These are phyloP conservation scores for Fusarium sp. DNA, from an alignment of 2,329 filamentous ascomycete genomes.

Conservation along the genomic window DNA sequence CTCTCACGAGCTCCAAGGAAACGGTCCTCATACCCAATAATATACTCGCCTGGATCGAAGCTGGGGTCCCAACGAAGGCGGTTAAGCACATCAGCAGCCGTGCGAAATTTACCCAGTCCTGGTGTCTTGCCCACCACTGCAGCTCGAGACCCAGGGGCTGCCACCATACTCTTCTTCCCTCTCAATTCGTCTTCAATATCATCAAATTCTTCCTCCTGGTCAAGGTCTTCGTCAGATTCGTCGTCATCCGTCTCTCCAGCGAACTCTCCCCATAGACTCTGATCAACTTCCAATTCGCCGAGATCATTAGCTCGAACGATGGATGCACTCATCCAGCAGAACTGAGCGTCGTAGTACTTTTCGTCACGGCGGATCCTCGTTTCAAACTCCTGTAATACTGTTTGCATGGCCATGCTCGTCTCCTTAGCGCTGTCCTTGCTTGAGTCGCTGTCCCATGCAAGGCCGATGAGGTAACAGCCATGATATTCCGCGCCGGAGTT, in stretches of 20 bases:
- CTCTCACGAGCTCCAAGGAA: slow-evolving; percentile 67
- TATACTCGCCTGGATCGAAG: slow-evolving; percentile 62
- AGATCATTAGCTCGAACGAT: slow-evolving; percentile 54
- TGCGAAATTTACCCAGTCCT: slow-evolving; percentile 61
- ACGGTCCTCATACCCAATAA: slow-evolving; percentile 71
- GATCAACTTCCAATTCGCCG: slow-evolving; percentile 58
- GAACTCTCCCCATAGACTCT: slow-evolving; percentile 59
- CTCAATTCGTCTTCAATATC: slow-evolving; percentile 4
- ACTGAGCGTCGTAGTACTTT: slow-evolving; percentile 61
- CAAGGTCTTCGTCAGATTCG: slow-evolving; percentile 56
- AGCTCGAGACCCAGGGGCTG: slow-evolving; percentile 17
- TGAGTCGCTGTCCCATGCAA: slow-evolving; percentile 53
- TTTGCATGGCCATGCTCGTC: slow-evolving; percentile 57
- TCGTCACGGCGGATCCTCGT: slow-evolving; percentile 57
- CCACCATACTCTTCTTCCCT: slow-evolving; percentile 13
- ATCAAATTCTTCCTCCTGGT: slow-evolving; percentile 47
- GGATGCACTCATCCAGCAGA: slow-evolving; percentile 60
- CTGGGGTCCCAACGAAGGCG: slow-evolving; percentile 69
- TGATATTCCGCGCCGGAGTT: slow-evolving; percentile 60
- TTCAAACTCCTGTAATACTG: slow-evolving; percentile 61
- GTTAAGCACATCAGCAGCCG: slow-evolving; percentile 68
- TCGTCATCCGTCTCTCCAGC: slow-evolving; percentile 51
- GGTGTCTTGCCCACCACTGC: slow-evolving; percentile 42
- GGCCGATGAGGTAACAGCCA: slow-evolving; percentile 71
- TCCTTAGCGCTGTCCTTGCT: slow-evolving; percentile 55